A percentile compares a stretch with the other conserved stretches of the same genome.
Conservation (phyloP, 2,329 filamentous ascomycete species). For the Monosporascus sp. region DNA sequence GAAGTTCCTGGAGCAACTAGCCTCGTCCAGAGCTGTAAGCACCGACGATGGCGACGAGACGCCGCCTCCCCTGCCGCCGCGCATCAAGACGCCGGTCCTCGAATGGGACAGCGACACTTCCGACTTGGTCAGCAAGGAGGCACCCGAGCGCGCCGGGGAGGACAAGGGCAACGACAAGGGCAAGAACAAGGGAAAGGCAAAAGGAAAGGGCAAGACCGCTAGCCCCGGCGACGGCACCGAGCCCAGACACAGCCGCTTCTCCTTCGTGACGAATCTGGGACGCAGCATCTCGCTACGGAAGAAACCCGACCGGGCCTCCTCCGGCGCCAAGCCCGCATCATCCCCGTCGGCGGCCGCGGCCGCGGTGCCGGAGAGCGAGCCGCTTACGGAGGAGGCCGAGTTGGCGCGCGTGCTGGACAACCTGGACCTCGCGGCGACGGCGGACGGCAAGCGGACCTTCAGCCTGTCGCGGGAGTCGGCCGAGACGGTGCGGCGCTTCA, state of each 20-base stretch:
- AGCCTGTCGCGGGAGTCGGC: constrained; percentile 79
- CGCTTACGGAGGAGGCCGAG: constrained; percentile 57
- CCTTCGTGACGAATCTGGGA: constrained; percentile 29
- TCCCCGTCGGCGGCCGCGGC: constrained; percentile 33
- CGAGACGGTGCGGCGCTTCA: constrained; percentile 78
- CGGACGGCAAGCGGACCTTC: constrained; percentile 75
- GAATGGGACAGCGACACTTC: constrained; percentile 42
- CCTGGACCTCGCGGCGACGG: constrained; percentile 69
- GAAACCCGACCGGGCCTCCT: constrained; percentile 13
- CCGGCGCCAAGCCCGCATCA: constrained; percentile 33
- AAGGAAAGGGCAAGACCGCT: constrained; percentile 26
- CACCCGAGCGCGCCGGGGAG: constrained; percentile 7
- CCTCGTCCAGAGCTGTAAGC: constrained; percentile 27
- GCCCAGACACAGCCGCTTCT: constrained; percentile 29
- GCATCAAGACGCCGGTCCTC: constrained; percentile 44
- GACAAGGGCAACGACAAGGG: constrained; percentile 25
- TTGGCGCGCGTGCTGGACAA: constrained; percentile 75
- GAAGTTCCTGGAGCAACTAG: constrained; percentile 51
- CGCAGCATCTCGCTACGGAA: constrained; percentile 24
- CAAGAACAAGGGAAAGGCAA: constrained; percentile 23
- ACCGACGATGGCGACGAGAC: constrained; percentile 36
- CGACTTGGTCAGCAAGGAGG: constrained; percentile 24
- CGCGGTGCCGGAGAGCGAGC: constrained; percentile 36
- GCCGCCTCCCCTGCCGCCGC: constrained; percentile 51
- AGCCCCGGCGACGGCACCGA: background rate